A percentile compares a stretch with the other conserved stretches of the same genome.
Conservation (phyloP, 2,329 filamentous ascomycete species). For the Penicillium sp. region DNA sequence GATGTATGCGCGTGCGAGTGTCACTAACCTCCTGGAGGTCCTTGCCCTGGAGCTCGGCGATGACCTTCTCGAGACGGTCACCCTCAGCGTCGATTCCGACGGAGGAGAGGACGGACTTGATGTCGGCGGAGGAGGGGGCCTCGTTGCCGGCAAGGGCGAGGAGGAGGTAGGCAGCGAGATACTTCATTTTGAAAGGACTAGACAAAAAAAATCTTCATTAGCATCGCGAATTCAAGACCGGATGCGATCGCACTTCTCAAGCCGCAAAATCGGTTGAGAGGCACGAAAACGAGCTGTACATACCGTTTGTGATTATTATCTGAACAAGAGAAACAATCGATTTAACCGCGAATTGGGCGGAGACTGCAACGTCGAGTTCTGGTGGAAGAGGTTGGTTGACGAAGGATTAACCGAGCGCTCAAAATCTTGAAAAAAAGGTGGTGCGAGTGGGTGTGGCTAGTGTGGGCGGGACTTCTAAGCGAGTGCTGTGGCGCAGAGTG, state of each 20-base stretch:
- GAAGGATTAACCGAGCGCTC: constrained; percentile 27
- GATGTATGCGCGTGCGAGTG: not conserved
- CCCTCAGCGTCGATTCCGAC: constrained; percentile 93
- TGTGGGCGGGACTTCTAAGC: constrained; percentile 37
- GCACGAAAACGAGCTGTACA: constrained; percentile 11
- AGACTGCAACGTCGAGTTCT: constrained; percentile 99
- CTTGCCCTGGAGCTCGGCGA: constrained; percentile 69
- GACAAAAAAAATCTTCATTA: constrained; percentile 20
- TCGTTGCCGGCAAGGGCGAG: constrained; percentile 89
- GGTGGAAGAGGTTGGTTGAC: constrained; percentile 34
- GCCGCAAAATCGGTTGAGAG: not conserved
- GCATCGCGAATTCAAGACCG: constrained; percentile 16
- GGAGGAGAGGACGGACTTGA: constrained; percentile 85
- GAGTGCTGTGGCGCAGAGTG: constrained; percentile 34
- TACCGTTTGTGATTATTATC: constrained; percentile 32
- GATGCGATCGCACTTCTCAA: constrained; percentile 3
- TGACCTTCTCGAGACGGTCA: constrained; percentile 80
- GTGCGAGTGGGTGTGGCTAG: constrained; percentile 39
- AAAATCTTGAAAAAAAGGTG: constrained; percentile 43
- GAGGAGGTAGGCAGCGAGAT: constrained; percentile 98
- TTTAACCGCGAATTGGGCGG: constrained; percentile 98
- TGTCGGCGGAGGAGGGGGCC: constrained; percentile 78
- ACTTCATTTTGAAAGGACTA: constrained; percentile 81
- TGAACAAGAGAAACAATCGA: constrained; percentile 79
- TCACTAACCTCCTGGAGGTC: constrained; percentile 80